A percentile compares a stretch with the other conserved stretches of the same genome.
Evolutionary conservation across 139 green algal species (phyloP).

Genomic region (Eudorina sp.): DNA sequence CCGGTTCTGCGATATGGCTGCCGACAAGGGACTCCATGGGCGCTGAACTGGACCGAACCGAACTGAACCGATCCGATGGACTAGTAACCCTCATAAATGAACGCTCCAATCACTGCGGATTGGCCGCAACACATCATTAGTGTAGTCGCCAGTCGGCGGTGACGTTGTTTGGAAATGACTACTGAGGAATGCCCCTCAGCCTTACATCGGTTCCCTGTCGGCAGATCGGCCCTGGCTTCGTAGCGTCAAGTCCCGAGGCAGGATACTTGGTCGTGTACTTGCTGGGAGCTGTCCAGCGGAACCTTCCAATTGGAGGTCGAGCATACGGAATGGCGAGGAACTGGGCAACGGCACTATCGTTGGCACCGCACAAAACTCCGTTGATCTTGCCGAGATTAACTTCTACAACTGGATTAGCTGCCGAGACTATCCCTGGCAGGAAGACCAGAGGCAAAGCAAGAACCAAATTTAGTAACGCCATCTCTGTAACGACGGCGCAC

Average conservation of each 20-base stretch:
- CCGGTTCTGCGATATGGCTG: too few relatives aligned
- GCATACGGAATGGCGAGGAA: constrained; percentile 17
- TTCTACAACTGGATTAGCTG: not conserved
- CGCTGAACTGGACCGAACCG: too few relatives aligned
- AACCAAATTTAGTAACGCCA: not conserved
- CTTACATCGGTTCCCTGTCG: not conserved
- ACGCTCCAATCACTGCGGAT: too few relatives aligned
- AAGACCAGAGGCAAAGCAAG: not conserved
- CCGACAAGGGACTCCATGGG: too few relatives aligned
- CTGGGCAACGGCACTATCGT: not conserved
- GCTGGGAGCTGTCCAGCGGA: not conserved
- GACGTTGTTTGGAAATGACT: too few relatives aligned
- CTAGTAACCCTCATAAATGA: too few relatives aligned
- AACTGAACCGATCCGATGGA: too few relatives aligned
- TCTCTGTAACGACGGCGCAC: too few relatives aligned
- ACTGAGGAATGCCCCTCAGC: too few relatives aligned
- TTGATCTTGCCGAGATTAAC: not conserved
- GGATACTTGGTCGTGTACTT: not conserved
- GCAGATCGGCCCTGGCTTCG: not conserved
- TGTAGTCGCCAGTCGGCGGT: too few relatives aligned
- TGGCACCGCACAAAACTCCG: not conserved
- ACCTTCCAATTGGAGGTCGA: not conserved
- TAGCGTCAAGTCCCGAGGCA: not conserved
- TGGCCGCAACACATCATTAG: too few relatives aligned
- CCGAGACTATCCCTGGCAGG: not conserved